Percentiles rank a stretch among this genome's conserved stretches.
phyloP scores from a whole-genome alignment of 2,329 filamentous ascomycete genomes.

The Chalaropsis thielavioides region DNA sequence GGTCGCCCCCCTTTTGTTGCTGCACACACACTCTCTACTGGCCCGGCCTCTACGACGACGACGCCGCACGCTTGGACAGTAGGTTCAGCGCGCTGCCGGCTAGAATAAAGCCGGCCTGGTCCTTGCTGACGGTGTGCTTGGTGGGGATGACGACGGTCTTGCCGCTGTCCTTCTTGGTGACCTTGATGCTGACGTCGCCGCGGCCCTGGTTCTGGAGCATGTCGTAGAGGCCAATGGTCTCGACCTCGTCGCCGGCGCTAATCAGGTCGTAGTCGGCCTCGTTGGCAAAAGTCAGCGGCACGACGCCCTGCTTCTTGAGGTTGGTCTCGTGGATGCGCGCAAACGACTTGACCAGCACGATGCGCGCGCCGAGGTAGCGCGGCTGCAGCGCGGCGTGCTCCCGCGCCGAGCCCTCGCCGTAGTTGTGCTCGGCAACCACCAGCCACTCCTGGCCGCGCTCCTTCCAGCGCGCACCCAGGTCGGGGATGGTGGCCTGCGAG shows the following conservation, averaged over 20 bases:
- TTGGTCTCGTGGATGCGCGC: constrained; percentile 92
- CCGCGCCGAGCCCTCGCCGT: constrained; percentile 77
- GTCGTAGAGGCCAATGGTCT: constrained; percentile 69
- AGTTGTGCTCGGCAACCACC: constrained; percentile 95
- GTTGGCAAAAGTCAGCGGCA: constrained; percentile 80
- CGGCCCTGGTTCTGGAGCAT: constrained; percentile 65
- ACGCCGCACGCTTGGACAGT: constrained; percentile 44
- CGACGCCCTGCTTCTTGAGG: constrained; percentile 92
- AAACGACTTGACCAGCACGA: constrained; percentile 77
- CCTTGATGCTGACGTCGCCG: constrained; percentile 56
- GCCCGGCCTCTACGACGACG: background rate
- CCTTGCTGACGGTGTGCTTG: constrained; percentile 76
- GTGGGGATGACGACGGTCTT: constrained; percentile 57
- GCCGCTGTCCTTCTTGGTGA: constrained; percentile 44
- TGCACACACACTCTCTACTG: background rate
- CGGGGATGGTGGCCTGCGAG: constrained; percentile 62
- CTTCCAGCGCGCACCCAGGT: constrained; percentile 76
- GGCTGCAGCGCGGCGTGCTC: constrained; percentile 86
- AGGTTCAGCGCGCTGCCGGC: constrained; percentile 90
- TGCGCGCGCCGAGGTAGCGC: constrained; percentile 70
- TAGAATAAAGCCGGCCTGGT: constrained; percentile 83
- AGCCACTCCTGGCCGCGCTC: constrained; percentile 64
- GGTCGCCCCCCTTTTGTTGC: background rate
- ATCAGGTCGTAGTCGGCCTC: constrained; percentile 80
- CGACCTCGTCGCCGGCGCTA: constrained; percentile 66